Evolutionary conservation across 805 yeast species (phyloP).

Genomic region (Lachancea quebecensis): DNA sequence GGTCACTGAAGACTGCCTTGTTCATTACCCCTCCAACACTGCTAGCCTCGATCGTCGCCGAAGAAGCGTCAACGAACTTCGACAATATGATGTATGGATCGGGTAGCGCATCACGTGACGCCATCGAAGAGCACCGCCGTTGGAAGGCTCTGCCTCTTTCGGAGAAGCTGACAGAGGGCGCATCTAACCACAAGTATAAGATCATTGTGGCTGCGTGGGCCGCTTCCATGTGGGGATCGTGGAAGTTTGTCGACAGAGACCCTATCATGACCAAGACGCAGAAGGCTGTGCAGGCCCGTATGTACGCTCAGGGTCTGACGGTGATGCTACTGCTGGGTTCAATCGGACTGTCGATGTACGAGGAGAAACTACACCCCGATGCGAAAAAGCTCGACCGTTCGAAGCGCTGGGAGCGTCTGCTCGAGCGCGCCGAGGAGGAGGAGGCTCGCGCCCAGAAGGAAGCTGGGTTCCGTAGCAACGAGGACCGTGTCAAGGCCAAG

Average conservation of each 20-base stretch:
- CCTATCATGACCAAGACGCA: conserved; percentile 68
- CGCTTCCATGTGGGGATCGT: conserved; percentile 71
- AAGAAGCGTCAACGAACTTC: conserved; percentile 59
- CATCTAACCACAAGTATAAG: conserved; percentile 54
- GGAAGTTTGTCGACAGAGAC: conserved; percentile 67
- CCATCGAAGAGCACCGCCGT: conserved; percentile 40
- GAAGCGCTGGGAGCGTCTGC: conserved; percentile 43
- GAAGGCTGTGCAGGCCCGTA: conserved; percentile 81
- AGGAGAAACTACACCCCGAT: conserved; percentile 46
- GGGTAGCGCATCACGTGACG: conserved; percentile 32
- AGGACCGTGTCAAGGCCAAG: conserved; percentile 35
- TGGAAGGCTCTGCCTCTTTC: conserved; percentile 44
- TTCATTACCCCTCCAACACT: conserved; percentile 63
- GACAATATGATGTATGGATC: conserved; percentile 56
- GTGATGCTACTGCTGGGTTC: conserved; percentile 65
- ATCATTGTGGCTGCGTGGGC: conserved; percentile 74
- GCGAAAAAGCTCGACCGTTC: conserved; percentile 30
- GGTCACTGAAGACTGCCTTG: conserved; percentile 56
- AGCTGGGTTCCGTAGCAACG: conserved; percentile 24
- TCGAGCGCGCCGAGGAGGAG: conserved; percentile 38
- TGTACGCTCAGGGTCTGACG: conserved; percentile 82
- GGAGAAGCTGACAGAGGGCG: conserved; percentile 45
- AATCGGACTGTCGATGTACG: conserved; percentile 58
- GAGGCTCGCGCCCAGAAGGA: conserved; percentile 21
- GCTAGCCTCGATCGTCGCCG: conserved; percentile 58